Evolutionary conservation across 176 grass and related monocot genomes (phyloP), one percentile per base, ranked within the genome.

Genomic region (Rhynchospora breviuscula): DNA sequence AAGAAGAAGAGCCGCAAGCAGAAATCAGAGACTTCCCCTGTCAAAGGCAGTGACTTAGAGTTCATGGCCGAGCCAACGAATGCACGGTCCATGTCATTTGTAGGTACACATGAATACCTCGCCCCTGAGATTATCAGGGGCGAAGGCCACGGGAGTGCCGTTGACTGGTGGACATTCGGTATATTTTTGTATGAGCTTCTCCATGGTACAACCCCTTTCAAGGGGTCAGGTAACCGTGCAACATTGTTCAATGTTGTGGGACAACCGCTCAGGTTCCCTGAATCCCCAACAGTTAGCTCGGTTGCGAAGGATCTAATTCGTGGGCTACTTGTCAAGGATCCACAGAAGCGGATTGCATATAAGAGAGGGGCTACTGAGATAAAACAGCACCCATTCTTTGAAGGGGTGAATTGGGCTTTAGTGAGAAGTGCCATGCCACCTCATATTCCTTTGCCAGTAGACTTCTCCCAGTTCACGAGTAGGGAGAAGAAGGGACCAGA

Each of bases 81-180:
- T 33, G 91, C 91, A 26, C 88, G 94, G 6, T 97, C 94, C 4
- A 94, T 90, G 91, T 97, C 94, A 7, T 97, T 97, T 80, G 94
- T 97, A 13, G 94, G 94, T 79, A 97, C 94, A 53, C 94, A 97
- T 31, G 94, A 97, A 69, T 97, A 97, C 62, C 88, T 97, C 4
- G 94, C 94, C 15, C 94, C 94, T 17, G 94, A 97, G 80, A 97
- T 97, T 85, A 90, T 97, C 61, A 86, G 91, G 46, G 94, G 94
- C 17, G 91, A 97, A 75, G 94, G 94, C 25, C 94, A 97, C 26
- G 94, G 94, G 62, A 97, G 91, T 79, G 91, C 94, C 12, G 94
- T 97, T 63, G 94, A 97, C 88, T 97, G 91, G 94, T 97, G 94
- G 94, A 97, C 94, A 6, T 81, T 97, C n/a, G 94, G 94, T 58